These are phyloP conservation scores for Macrolepiota albuminosa DNA, from an alignment of 768 basidiomycete species.

Conservation along the genomic window DNA sequence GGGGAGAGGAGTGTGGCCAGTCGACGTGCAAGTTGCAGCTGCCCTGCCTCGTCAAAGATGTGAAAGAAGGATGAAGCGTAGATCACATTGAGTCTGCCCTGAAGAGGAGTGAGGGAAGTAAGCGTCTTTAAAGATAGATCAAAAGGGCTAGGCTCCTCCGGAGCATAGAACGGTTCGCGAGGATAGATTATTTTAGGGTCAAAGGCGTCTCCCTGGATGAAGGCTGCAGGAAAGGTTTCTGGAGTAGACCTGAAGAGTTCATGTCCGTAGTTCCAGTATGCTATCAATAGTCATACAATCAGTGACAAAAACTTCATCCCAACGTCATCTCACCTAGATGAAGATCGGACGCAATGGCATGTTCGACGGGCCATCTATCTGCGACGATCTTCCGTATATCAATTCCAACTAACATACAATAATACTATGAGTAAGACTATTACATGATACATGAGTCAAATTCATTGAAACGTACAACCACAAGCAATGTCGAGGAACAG, in stretches of 20 bases:
- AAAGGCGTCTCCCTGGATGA: slow-evolving; percentile 53
- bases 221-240: slow-evolving; percentile 47
- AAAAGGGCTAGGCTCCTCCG: slow-evolving; percentile 10
- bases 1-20: slow-evolving; percentile 38
- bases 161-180: slow-evolving; percentile 17
- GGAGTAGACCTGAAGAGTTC: slow-evolving; percentile 51
- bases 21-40: slow-evolving; percentile 34
- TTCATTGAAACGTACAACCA: slow-evolving; percentile 17
- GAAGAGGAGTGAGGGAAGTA: slow-evolving; percentile 25
- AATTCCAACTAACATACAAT: slow-evolving; percentile 15
- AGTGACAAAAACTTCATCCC: slow-evolving; percentile 22
- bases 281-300: slow-evolving; percentile 27
- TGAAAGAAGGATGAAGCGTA: slow-evolving; percentile 50
- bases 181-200: slow-evolving; percentile 38
- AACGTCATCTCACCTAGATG: slow-evolving; percentile 20
- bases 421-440: neutral
- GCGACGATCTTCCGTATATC: slow-evolving; percentile 20
- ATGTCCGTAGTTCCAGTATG: slow-evolving; percentile 60
- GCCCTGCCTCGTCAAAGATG: slow-evolving; percentile 37
- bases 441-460: neutral
- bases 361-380: slow-evolving; percentile 21
- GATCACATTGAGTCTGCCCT: slow-evolving; percentile 41
- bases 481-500: slow-evolving; percentile 24
- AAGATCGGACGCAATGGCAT: slow-evolving; percentile 21
- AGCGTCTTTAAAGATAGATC: slow-evolving; percentile 18